These are phyloP conservation scores for Hypoxylon sp. DNA, from an alignment of 2,329 filamentous ascomycete genomes.

Conservation along the genomic window DNA sequence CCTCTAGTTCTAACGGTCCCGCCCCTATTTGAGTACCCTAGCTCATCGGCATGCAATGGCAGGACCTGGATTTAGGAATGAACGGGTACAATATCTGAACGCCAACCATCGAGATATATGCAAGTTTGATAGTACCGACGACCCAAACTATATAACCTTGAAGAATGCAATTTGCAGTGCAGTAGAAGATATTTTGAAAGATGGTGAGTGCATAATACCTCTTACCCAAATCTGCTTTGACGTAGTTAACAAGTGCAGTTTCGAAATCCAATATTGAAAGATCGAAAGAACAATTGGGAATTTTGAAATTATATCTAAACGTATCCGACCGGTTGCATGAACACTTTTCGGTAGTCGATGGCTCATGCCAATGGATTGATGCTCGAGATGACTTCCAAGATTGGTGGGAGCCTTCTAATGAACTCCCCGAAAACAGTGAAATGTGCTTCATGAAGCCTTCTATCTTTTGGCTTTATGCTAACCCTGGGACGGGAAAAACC, in stretches of 20 bases:
- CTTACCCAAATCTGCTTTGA: neutral
- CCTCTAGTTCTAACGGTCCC: neutral
- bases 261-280: neutral
- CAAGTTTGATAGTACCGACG: conserved; percentile 51
- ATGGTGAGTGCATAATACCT: conserved; percentile 30
- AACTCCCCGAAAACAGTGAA: neutral
- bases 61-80: conserved; percentile 45
- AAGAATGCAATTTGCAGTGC: conserved; percentile 46
- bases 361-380: conserved; percentile 54
- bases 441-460: neutral
- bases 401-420: conserved; percentile 44
- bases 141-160: conserved; percentile 51
- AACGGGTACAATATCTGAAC: conserved; percentile 48
- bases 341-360: conserved; percentile 49
- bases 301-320: conserved; percentile 1
- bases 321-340: conserved; percentile 45
- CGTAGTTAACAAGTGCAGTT: neutral
- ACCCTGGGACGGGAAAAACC: conserved; percentile 9
- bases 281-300: conserved; percentile 1
- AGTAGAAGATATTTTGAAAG: conserved; percentile 41
- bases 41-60: too few relatives aligned
- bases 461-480: conserved; percentile 9
- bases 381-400: conserved; percentile 48
- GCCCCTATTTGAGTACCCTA: conserved; percentile 3
- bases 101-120: conserved; percentile 54